These are phyloP conservation scores for Pelargonium citronellum DNA, from an alignment of 441 rosid species.

Conservation along the genomic window DNA sequence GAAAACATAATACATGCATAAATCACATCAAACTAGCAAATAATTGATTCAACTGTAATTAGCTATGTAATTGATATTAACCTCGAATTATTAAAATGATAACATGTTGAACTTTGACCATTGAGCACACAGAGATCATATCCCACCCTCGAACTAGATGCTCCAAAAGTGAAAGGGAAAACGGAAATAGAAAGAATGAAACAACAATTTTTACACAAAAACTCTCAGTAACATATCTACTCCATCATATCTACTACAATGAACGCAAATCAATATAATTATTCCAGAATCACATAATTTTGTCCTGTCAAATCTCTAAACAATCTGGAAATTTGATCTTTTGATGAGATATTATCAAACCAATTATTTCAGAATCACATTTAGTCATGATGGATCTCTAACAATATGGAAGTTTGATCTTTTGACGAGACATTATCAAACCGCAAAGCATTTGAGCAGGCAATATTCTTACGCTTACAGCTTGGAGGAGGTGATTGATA, in stretches of 20 bases:
- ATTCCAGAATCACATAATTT: conserved; percentile 10
- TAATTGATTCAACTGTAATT: not conserved
- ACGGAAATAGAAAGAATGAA: not conserved
- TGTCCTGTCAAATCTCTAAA: not conserved
- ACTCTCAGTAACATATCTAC: conserved; percentile 10
- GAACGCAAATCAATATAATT: conserved; percentile 10
- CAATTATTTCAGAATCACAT: not conserved
- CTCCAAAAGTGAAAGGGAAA: not conserved
- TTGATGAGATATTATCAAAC: not conserved
- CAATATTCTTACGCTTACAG: conserved; percentile 8
- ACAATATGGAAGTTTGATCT: no score
- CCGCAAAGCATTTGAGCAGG: not conserved
- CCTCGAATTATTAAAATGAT: not conserved
- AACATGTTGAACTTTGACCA: conserved; percentile 2
- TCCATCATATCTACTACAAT: conserved; percentile 2
- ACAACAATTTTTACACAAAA: not conserved
- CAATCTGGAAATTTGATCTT: not conserved
- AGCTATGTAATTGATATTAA: not conserved
- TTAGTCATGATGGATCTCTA: not conserved
- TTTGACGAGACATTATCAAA: conserved; percentile 8
- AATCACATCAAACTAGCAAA: not conserved
- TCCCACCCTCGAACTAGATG: conserved; percentile 7
- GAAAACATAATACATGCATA: no score
- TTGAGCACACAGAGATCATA: not conserved
- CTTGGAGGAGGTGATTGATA: conserved; percentile 12